Conservation (phyloP, 2,329 filamentous ascomycete genomes). For the Nigrograna mackinnonii region DNA sequence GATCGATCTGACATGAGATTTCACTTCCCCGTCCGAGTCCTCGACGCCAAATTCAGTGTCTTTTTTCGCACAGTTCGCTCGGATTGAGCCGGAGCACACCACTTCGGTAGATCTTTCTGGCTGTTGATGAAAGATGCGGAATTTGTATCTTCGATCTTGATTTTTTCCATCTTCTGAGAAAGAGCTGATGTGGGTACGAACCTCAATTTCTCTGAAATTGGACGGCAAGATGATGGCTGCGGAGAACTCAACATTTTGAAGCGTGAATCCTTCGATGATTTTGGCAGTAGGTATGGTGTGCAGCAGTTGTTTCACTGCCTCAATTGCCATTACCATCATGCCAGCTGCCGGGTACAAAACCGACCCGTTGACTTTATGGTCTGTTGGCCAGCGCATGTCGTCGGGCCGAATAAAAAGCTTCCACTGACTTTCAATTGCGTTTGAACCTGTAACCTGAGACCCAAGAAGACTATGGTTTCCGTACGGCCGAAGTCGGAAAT, state of each 20-base stretch:
- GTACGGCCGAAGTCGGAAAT: constrained; percentile 6
- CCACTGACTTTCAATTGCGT: constrained; percentile 10
- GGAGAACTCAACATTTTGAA: neutral
- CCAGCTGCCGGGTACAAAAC: constrained; percentile 30
- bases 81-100: constrained; percentile 1
- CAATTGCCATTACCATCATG: constrained; percentile 26
- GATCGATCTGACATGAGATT: neutral
- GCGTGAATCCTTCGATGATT: neutral
- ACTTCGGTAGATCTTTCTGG: neutral
- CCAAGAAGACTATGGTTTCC: neutral
- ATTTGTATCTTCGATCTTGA: neutral
- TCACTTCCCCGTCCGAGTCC: neutral
- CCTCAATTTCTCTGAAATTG: too few relatives aligned
- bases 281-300: neutral
- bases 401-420: constrained; percentile 10
- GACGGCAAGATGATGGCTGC: neutral
- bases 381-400: constrained; percentile 22
- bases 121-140: constrained; percentile 2
- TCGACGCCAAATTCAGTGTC: neutral
- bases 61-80: too few relatives aligned
- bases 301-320: constrained; percentile 12
- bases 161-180: neutral
- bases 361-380: constrained; percentile 5
- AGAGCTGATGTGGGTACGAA: neutral
- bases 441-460: constrained; percentile 17